Conservation (phyloP, 768 basidiomycete genomes). For the Dendrothele bispora region DNA sequence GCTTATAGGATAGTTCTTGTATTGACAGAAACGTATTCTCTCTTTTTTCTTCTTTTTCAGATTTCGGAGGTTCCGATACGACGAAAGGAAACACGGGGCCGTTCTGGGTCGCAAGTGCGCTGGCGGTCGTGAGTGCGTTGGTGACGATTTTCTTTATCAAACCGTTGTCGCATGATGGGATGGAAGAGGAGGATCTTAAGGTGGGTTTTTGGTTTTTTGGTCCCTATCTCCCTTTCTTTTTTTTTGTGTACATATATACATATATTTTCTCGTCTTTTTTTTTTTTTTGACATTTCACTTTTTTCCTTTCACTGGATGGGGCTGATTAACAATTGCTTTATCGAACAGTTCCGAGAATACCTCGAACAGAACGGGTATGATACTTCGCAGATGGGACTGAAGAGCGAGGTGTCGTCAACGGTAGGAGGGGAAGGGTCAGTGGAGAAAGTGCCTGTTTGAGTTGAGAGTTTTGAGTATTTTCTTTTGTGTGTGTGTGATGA, state of each 20-base stretch:
- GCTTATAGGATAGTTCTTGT: too few relatives aligned
- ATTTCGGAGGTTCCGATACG: constrained; percentile 57
- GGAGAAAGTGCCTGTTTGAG: constrained; percentile 23
- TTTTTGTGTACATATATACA: background rate
- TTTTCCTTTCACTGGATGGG: too few relatives aligned
- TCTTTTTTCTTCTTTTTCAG: constrained; percentile 29
- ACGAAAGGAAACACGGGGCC: constrained; percentile 75
- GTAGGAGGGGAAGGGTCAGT: constrained; percentile 20
- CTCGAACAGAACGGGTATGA: constrained; percentile 80
- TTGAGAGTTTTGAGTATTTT: too few relatives aligned
- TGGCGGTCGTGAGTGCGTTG: constrained; percentile 77
- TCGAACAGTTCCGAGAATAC: constrained; percentile 73
- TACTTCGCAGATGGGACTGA: constrained; percentile 68
- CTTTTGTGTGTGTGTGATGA: too few relatives aligned
- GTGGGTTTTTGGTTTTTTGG: constrained; percentile 35
- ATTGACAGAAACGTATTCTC: too few relatives aligned
- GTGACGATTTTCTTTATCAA: constrained; percentile 72
- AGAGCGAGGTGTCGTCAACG: constrained; percentile 15
- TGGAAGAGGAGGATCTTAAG: constrained; percentile 70
- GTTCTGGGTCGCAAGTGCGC: constrained; percentile 83
- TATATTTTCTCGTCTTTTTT: too few relatives aligned
- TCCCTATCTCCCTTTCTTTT: background rate
- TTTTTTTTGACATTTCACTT: too few relatives aligned
- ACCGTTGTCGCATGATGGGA: constrained; percentile 75
- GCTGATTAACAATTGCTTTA: background rate